Evolutionary conservation across 2,329 filamentous ascomycete species (phyloP).

Genomic region (Septoria linicola): DNA sequence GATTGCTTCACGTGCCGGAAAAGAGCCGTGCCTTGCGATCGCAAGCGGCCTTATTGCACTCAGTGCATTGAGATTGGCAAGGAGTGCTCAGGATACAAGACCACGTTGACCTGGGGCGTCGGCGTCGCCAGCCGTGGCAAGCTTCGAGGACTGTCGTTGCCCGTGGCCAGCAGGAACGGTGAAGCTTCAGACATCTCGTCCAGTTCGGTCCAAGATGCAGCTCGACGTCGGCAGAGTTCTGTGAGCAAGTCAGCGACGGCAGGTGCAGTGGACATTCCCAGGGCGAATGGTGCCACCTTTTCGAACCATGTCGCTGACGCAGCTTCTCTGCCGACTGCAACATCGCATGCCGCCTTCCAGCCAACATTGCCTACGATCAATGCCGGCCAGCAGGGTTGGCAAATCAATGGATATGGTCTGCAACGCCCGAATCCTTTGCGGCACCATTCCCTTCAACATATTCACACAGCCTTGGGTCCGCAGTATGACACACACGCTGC

Average conservation of each 20-base stretch:
- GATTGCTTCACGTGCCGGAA: constrained; percentile 94
- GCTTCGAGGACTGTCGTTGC: constrained; percentile 80
- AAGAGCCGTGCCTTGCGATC: constrained; percentile 80
- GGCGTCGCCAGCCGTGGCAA: constrained; percentile 95
- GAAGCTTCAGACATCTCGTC: constrained; percentile 19
- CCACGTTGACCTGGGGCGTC: constrained; percentile 92
- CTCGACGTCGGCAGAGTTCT: constrained; percentile 18
- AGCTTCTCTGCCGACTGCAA: constrained; percentile 18
- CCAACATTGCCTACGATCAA: constrained; percentile 22
- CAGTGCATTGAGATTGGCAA: constrained; percentile 89
- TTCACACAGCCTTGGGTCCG: constrained; percentile 44
- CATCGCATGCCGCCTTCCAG: constrained; percentile 15
- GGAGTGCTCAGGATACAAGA: constrained; percentile 95
- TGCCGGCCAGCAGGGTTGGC: constrained; percentile 34
- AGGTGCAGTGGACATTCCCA: constrained; percentile 3
- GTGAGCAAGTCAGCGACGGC: constrained; percentile 14
- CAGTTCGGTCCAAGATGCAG: constrained; percentile 19
- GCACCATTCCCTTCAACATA: constrained; percentile 43
- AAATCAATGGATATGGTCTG: constrained; percentile 41
- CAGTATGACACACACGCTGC: constrained; percentile 44
- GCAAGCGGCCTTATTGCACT: constrained; percentile 88
- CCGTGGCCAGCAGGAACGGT: constrained; percentile 51
- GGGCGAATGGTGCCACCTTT: neutral
- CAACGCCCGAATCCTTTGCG: constrained; percentile 36
- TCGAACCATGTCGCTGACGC: neutral